phyloP scores from a whole-genome alignment of 257 asterid genomes.

The Avicennia marina region DNA sequence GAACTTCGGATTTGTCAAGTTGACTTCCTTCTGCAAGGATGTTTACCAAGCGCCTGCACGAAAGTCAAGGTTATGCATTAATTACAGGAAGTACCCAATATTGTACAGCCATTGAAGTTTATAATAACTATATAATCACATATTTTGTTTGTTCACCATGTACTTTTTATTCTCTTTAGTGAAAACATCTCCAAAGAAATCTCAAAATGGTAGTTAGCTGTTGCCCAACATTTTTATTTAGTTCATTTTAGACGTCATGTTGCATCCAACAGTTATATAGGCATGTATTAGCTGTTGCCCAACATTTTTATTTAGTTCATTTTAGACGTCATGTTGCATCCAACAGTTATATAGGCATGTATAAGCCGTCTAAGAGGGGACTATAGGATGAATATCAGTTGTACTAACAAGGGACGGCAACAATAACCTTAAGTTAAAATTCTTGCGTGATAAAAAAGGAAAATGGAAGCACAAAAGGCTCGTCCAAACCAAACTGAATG shows the following conservation, averaged over 20 bases:
- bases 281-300: neutral
- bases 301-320: no score
- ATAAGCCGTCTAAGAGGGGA: neutral
- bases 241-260: neutral
- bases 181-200: neutral
- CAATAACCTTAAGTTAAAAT: constrained; percentile 1
- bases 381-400: neutral
- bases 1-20: constrained; percentile 24
- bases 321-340: neutral
- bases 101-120: no score
- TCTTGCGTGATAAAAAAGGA: neutral
- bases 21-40: constrained; percentile 36
- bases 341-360: neutral
- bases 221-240: neutral
- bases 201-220: neutral
- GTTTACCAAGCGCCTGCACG: constrained; percentile 70
- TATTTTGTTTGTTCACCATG: no score
- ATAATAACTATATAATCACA: no score
- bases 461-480: no score
- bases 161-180: no score
- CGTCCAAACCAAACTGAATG: no score
- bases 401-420: neutral
- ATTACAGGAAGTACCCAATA: neutral
- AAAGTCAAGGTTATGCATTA: constrained; percentile 21
- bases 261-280: neutral